phyloP scores from a whole-genome alignment of 306 rosid species.

The Dicorynia guianensis region DNA sequence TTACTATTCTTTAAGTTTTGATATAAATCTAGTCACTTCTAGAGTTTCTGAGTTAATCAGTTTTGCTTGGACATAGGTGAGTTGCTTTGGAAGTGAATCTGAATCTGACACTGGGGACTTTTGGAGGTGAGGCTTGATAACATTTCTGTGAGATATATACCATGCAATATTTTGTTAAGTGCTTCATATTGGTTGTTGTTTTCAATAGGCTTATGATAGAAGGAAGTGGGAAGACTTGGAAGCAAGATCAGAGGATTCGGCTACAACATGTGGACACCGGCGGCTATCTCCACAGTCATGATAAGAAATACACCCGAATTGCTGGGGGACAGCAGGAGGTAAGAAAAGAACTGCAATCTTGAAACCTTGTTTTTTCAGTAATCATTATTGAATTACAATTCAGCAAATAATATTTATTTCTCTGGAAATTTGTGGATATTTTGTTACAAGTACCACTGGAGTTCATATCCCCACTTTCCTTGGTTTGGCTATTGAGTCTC shows the following conservation, averaged over 20 bases:
- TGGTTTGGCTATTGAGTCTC: neutral
- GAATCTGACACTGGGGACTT: conserved; percentile 89
- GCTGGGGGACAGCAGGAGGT: conserved; percentile 99
- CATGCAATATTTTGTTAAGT: conserved; percentile 29
- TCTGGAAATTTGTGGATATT: conserved; percentile 10
- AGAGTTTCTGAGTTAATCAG: conserved; percentile 20
- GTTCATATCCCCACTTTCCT: neutral
- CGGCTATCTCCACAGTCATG: conserved; percentile 88
- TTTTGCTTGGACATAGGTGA: conserved; percentile 65
- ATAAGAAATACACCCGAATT: conserved; percentile 92
- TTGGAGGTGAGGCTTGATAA: conserved; percentile 72
- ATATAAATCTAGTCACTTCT: conserved; percentile 25
- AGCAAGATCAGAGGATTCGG: conserved; percentile 91
- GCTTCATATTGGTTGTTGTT: conserved; percentile 36
- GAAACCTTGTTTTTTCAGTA: neutral
- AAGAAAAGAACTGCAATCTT: conserved; percentile 41
- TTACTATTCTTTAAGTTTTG: conserved; percentile 29
- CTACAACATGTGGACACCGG: conserved; percentile 93
- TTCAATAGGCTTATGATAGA: conserved; percentile 71
- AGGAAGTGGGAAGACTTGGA: conserved; percentile 97
- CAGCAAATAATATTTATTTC: neutral
- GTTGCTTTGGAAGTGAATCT: conserved; percentile 87
- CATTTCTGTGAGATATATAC: conserved; percentile 1
- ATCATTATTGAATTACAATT: conserved; percentile 7
- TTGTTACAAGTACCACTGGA: conserved; percentile 8